phyloP scores from a whole-genome alignment of 306 rosid species.

The Lupinus albus region DNA sequence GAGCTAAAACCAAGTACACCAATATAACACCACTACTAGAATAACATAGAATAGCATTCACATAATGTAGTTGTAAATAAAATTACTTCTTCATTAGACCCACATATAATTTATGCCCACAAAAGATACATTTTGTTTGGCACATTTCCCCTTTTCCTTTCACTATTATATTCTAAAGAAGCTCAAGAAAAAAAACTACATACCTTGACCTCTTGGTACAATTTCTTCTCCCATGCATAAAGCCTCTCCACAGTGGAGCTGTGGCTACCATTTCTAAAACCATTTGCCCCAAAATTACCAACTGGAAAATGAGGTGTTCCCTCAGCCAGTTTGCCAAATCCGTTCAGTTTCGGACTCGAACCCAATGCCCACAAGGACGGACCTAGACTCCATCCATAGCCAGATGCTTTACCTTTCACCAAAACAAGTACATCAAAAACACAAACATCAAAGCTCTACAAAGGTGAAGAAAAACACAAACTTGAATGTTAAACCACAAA shows the following conservation, averaged over 20 bases:
- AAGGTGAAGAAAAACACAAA: not conserved
- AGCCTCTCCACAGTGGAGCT: conserved; percentile 83
- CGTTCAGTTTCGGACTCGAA: conserved; percentile 61
- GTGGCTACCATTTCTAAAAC: conserved; percentile 58
- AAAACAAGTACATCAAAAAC: conserved; percentile 22
- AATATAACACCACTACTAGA: conserved; percentile 21
- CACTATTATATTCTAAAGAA: conserved; percentile 25
- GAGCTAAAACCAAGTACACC: not conserved
- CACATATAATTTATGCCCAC: conserved; percentile 38
- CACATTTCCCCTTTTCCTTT: conserved; percentile 25
- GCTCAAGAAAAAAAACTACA: conserved; percentile 7
- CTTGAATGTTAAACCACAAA: not conserved
- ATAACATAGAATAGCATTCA: conserved; percentile 25
- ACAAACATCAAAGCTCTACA: conserved; percentile 26
- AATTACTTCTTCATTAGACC: conserved; percentile 43
- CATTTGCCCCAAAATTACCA: conserved; percentile 49
- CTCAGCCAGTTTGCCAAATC: conserved; percentile 56
- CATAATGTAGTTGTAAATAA: conserved; percentile 20
- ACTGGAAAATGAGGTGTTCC: conserved; percentile 39
- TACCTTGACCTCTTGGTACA: conserved; percentile 91
- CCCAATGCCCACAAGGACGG: conserved; percentile 75
- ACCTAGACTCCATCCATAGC: conserved; percentile 70
- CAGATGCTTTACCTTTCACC: conserved; percentile 67
- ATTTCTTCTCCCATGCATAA: conserved; percentile 93
- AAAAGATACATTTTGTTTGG: conserved; percentile 29